Base-by-base conservation (phyloP, 1,284 basidiomycete species). In the Moesziomyces parantarcticus region DNA sequence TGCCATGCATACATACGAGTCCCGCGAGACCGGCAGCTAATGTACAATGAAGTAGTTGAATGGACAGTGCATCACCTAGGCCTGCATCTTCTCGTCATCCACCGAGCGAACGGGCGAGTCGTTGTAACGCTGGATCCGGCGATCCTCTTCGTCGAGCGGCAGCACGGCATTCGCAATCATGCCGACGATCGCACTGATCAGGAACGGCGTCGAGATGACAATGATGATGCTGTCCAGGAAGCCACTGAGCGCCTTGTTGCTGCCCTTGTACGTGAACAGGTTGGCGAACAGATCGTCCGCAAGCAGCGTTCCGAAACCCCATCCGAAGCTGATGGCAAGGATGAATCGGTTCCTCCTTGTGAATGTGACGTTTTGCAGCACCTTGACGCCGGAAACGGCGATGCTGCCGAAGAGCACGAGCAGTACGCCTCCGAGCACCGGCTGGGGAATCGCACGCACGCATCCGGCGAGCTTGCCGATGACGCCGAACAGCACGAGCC, bases 211-310 rank as follows among this genome's bases (percentile, higher is more conserved):
- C 20, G 50, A 58, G 11, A 93, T 83, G 16, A 93, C 84, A 75
- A 93, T 93, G 25, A 89, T 89, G 70, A 94, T 92, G 5, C 90
- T 90, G 80, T 90, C 87, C 62, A 94, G 88, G 57, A 93, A 86
- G 1, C 92, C 92, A 61, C 87, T 83, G 9, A 93, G 84, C 0
- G 89, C 91, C 45, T 85, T 86, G 76, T 85, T 89, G 18, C 41
- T 23, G 1, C 71, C 75, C 8, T 41, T 75, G 59, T 81, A 55
- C 81, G 86, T 36, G 88, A 88, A 49, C 87, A 87, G 74, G 62
- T 81, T 78, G 20, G 69, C 75, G 21, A 81, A 80, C 72, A 81
- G 85, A n/a, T 79, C 78, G 5, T 79, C 75, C 9, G 84, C 84
- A n/a, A 87, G 64, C 43, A 86, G 65, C 55, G 92, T 88, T 0